Evolutionary conservation across 768 basidiomycete species (phyloP), one percentile per base, ranked within the genome.

Genomic region (Russula griseocarnosa): DNA sequence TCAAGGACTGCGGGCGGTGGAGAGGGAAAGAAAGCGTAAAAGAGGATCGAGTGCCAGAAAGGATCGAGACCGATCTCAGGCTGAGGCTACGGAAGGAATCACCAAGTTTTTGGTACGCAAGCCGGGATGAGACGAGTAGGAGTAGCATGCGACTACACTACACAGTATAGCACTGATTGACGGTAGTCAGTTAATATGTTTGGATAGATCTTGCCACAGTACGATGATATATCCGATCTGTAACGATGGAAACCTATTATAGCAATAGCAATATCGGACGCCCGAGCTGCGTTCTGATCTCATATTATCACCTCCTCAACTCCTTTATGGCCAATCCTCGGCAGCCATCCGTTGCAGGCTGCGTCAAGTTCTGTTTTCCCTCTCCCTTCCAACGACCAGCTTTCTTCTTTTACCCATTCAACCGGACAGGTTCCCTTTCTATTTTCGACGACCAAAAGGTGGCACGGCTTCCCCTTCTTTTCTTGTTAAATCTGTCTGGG

Each of bases 51-150:
- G 63, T 32, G 61, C 60, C 30, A 71, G 74, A 58, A 61, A 69
- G 28, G 65, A 74, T 14, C 34, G 44, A 22, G 44, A 22, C 9
- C 44, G 10, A 22, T 24, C 47, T 5, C 60, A 46, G 44, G 20
- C 20, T 26, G 16, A 46, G 46, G n/a, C 18, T 26, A 8, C 7
- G 57, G 69, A 71, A 53, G 79, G 79, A 10, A 84, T 84, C 58
- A 78, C 80, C 44, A 82, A 76, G 69, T 84, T 79, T 70, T 80
- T 83, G 63, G 60, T 60, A 26, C 76, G 75, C 53, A 73, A 28
- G 28, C 60, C 58, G 5, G 20, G 59, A n/a, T 53, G 30, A 30
- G 30, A 30, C 28, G 5, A 30, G 28, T 30, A 30, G 28, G 28
- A 30, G 28, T 30, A 30, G 28, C 3, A 30, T n/a, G n/a, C n/a